Conservation (phyloP, 179 eudicot genomes). For the Gypsophila paniculata region DNA sequence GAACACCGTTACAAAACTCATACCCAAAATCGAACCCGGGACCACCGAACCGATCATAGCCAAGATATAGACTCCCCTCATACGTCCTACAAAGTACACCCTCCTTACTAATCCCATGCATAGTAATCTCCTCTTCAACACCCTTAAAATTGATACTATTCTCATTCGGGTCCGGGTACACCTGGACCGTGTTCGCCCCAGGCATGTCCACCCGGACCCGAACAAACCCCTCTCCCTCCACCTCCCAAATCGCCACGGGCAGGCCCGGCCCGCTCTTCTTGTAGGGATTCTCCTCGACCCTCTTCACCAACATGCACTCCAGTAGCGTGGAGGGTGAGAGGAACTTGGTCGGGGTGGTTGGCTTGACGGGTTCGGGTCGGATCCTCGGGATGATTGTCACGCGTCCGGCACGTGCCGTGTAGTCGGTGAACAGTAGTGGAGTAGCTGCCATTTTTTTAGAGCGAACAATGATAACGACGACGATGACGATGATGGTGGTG, state of each 20-base stretch:
- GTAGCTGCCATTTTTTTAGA: neutral
- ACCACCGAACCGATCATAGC: neutral
- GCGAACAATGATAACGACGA: too few relatives aligned
- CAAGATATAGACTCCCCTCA: neutral
- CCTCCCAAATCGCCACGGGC: neutral
- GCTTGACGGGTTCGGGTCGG: neutral
- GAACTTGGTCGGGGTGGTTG: neutral
- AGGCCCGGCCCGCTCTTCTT: neutral
- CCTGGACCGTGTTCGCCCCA: neutral
- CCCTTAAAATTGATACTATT: neutral
- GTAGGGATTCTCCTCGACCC: neutral
- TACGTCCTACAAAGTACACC: neutral
- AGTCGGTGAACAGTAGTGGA: neutral
- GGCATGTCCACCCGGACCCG: constrained; percentile 1
- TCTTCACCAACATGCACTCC: constrained; percentile 3
- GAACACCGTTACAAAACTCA: neutral
- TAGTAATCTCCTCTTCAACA: neutral
- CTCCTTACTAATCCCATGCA: neutral
- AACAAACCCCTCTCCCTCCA: neutral
- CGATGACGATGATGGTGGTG: too few relatives aligned
- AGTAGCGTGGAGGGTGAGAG: neutral
- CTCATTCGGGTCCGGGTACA: neutral
- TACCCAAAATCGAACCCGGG: neutral
- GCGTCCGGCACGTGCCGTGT: neutral
- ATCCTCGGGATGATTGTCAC: neutral